phyloP scores from a whole-genome alignment of 352 stramenopile species.

The Phytophthora multivora region DNA sequence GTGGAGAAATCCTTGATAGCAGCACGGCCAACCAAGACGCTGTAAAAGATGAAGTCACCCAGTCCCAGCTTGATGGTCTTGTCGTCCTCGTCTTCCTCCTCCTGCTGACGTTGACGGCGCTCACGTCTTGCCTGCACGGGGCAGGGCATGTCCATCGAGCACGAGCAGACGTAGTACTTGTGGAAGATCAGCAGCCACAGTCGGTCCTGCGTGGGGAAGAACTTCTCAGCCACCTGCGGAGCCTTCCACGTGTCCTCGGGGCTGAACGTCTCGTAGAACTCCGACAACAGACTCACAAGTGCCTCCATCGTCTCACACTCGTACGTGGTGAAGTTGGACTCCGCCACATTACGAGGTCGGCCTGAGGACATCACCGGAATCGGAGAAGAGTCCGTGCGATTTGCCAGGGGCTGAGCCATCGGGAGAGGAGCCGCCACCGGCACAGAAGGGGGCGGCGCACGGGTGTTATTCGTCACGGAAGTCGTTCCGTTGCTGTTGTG shows the following conservation, averaged over 20 bases:
- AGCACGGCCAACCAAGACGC: conserved; percentile 95
- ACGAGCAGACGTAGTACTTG: conserved; percentile 88
- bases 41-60: conserved; percentile 99
- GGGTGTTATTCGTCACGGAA: conserved; percentile 28
- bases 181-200: conserved; percentile 87
- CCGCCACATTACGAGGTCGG: conserved; percentile 68
- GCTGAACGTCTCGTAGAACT: conserved; percentile 84
- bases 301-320: conserved; percentile 82
- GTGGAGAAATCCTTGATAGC: conserved; percentile 96
- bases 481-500: conserved; percentile 27
- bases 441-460: conserved; percentile 13
- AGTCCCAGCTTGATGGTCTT: conserved; percentile 94
- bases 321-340: conserved; percentile 78
- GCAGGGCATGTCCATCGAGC: conserved; percentile 79
- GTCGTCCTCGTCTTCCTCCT: conserved; percentile 66
- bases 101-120: conserved; percentile 48
- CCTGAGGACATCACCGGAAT: conserved; percentile 36
- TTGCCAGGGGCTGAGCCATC: conserved; percentile 19
- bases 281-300: conserved; percentile 59
- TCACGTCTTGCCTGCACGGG: conserved; percentile 71
- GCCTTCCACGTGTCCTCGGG: conserved; percentile 85
- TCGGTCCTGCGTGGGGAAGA: conserved; percentile 75
- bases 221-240: conserved; percentile 79
- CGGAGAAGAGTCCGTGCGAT: conserved; percentile 32
- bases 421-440: conserved; percentile 12